Conservation (phyloP, 2,329 filamentous ascomycete species). For the Helicocarpus griseus region DNA sequence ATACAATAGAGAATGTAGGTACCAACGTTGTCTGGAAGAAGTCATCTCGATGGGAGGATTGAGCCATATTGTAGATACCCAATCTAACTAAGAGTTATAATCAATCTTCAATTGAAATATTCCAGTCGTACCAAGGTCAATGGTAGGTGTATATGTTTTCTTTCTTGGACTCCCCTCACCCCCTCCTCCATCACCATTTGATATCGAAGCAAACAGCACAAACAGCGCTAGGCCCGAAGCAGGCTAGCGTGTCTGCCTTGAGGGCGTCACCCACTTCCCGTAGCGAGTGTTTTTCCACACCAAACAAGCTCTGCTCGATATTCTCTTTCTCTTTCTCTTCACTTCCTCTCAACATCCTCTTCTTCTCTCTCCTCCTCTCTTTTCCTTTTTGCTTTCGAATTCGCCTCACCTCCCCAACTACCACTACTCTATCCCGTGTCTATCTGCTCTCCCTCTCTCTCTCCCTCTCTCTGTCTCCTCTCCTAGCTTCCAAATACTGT, state of each 20-base stretch:
- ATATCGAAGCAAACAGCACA: conserved; percentile 4
- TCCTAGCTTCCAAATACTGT: conserved; percentile 7
- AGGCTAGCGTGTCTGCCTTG: neutral
- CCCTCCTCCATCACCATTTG: neutral
- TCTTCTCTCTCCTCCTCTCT: conserved; percentile 13
- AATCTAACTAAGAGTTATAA: neutral
- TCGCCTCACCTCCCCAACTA: conserved; percentile 18
- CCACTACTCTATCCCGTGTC: conserved; percentile 10
- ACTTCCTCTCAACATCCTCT: conserved; percentile 15
- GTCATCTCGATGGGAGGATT: conserved; percentile 62
- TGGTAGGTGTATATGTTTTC: too few species aligned
- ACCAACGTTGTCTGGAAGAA: conserved; percentile 90
- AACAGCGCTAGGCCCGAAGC: neutral
- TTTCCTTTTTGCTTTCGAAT: conserved; percentile 2
- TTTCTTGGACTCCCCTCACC: neutral
- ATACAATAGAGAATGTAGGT: conserved; percentile 3
- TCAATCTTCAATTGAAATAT: neutral
- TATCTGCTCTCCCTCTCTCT: conserved; percentile 4
- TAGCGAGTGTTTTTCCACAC: conserved; percentile 8
- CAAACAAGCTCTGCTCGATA: conserved; percentile 9
- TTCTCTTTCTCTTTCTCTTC: neutral
- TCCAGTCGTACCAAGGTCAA: too few species aligned
- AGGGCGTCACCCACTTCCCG: conserved; percentile 9
- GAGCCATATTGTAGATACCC: conserved; percentile 43
- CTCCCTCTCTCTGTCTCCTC: conserved; percentile 15